Evolutionary conservation across 768 basidiomycete species (phyloP).

Genomic region (Pholiota conissans): DNA sequence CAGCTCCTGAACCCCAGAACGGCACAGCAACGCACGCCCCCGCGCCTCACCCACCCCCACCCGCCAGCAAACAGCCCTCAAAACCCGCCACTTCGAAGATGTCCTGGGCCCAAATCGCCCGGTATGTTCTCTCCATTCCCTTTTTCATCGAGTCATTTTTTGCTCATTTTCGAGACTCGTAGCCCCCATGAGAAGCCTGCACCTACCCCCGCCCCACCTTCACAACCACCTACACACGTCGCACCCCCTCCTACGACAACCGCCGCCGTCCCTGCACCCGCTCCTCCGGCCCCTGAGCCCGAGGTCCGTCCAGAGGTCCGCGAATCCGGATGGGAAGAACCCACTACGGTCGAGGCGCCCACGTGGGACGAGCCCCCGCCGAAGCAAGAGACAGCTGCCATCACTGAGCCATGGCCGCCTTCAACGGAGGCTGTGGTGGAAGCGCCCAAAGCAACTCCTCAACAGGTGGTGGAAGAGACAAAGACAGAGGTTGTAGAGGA

Average conservation of each 20-base stretch:
- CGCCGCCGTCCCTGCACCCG: slow-evolving; percentile 21
- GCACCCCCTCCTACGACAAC: slow-evolving; percentile 34
- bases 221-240: slow-evolving; percentile 29
- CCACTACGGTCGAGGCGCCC: slow-evolving; percentile 66
- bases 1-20: no score
- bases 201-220: slow-evolving; percentile 34
- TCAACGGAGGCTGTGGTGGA: slow-evolving; percentile 17
- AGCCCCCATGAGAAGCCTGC: slow-evolving; percentile 70
- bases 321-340: slow-evolving; percentile 65
- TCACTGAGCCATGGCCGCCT: slow-evolving; percentile 35
- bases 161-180: slow-evolving; percentile 8
- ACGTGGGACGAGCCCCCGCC: slow-evolving; percentile 67
- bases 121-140: slow-evolving; percentile 40
- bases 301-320: slow-evolving; percentile 32
- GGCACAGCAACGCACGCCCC: slow-evolving; percentile 32
- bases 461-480: no score
- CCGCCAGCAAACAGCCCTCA: slow-evolving; percentile 42
- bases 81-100: slow-evolving; percentile 73
- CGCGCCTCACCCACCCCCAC: slow-evolving; percentile 11
- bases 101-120: slow-evolving; percentile 86
- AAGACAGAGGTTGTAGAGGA: slow-evolving; percentile 18
- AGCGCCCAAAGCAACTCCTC: slow-evolving; percentile 3
- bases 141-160: slow-evolving; percentile 7
- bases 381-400: slow-evolving; percentile 27
- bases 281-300: slow-evolving; percentile 26